Percentiles rank a stretch among this genome's conserved stretches.
phyloP scores from a whole-genome alignment of 257 asterid genomes.

The Primulina tabacum region DNA sequence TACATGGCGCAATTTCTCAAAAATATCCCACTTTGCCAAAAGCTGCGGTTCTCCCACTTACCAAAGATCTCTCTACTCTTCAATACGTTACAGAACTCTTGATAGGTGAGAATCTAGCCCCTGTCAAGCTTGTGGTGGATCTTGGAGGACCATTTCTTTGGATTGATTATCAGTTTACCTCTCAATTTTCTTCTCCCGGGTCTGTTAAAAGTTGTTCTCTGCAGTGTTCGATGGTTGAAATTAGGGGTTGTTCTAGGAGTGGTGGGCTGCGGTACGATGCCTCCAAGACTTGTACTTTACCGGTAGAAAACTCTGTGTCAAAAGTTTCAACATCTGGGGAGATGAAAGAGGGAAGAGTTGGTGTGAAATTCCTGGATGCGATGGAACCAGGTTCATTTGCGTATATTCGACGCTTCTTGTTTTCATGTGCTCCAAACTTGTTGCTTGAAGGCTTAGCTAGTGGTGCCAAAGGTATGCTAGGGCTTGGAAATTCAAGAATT shows the following conservation, averaged over 20 bases:
- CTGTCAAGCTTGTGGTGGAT: constrained; percentile 51
- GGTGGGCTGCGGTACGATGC: constrained; percentile 20
- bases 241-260: constrained; percentile 24
- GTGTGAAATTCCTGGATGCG: constrained; percentile 50
- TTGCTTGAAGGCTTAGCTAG: constrained; percentile 52
- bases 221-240: constrained; percentile 60
- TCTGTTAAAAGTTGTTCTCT: constrained; percentile 48
- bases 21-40: constrained; percentile 54
- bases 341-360: constrained; percentile 41
- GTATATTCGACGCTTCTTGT: constrained; percentile 46
- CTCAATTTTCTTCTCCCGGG: constrained; percentile 26
- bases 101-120: constrained; percentile 36
- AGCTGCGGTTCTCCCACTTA: constrained; percentile 46
- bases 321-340: constrained; percentile 40
- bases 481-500: constrained; percentile 64
- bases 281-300: constrained; percentile 45
- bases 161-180: constrained; percentile 35
- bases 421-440: constrained; percentile 45
- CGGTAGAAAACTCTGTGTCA: constrained; percentile 52
- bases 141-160: constrained; percentile 55
- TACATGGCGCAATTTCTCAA: constrained; percentile 32
- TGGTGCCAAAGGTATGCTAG: constrained; percentile 61
- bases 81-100: constrained; percentile 50
- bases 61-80: constrained; percentile 55
- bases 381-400: constrained; percentile 40